These are phyloP conservation scores for Ceratocystis ficicola DNA, from an alignment of 2,329 filamentous ascomycete species.

Conservation along the genomic window DNA sequence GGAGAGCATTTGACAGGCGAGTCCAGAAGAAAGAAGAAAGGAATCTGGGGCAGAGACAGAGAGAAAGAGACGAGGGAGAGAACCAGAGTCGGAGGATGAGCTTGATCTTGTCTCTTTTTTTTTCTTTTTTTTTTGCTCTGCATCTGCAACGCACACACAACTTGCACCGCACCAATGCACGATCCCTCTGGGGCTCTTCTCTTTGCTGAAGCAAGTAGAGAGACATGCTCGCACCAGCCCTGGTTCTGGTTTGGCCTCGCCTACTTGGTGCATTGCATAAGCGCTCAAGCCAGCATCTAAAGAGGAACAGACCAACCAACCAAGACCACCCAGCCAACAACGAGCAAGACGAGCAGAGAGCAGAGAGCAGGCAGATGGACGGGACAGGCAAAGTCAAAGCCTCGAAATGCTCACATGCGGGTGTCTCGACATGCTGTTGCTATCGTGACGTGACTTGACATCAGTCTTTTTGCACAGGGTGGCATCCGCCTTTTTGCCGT, in stretches of 20 bases:
- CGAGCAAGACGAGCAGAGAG: not conserved
- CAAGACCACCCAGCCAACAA: not conserved
- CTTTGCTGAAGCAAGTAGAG: constrained; percentile 25
- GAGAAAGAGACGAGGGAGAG: not conserved
- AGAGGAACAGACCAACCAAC: not conserved
- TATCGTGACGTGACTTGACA: not conserved
- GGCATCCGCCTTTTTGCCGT: not conserved
- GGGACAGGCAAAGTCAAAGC: not conserved
- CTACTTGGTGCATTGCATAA: constrained; percentile 19
- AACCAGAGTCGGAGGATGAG: no score
- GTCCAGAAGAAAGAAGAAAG: not conserved
- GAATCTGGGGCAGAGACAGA: not conserved
- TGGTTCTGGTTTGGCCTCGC: not conserved
- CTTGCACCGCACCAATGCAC: constrained; percentile 2
- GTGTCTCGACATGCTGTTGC: not conserved
- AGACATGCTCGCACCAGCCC: no score
- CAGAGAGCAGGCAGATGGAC: not conserved
- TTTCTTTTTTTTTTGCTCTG: not conserved
- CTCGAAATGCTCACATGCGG: not conserved
- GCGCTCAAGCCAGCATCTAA: not conserved
- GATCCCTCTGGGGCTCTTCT: constrained; percentile 31
- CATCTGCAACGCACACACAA: not conserved
- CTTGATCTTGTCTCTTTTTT: not conserved
- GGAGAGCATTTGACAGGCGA: not conserved
- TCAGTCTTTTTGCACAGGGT: not conserved